phyloP scores from a whole-genome alignment of 2,329 filamentous ascomycete species.

The Paraphoma sp. region DNA sequence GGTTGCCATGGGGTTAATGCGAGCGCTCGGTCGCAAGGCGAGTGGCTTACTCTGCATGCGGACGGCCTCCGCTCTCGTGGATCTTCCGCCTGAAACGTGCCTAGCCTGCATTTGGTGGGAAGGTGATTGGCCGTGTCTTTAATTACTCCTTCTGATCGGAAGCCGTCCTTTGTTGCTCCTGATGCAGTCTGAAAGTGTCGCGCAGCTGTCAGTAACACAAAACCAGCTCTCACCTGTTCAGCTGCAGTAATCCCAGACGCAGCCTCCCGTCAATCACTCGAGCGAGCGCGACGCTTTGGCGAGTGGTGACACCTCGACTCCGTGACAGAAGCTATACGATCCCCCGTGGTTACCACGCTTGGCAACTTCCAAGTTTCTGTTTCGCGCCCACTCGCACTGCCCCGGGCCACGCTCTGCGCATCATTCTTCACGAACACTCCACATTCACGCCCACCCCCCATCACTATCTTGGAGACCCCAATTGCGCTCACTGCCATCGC shows the following conservation, averaged over 20 bases:
- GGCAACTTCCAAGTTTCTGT: conserved; percentile 24
- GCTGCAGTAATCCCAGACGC: background rate
- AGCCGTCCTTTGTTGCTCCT: conserved; percentile 17
- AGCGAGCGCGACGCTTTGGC: conserved; percentile 7
- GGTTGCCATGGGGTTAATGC: background rate
- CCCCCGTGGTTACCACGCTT: conserved; percentile 21
- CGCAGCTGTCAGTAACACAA: conserved; percentile 5
- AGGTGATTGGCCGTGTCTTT: conserved; percentile 17
- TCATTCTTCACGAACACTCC: conserved; percentile 22
- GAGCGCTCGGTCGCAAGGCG: conserved; percentile 12
- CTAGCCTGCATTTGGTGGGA: background rate
- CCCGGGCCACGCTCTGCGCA: conserved; percentile 29
- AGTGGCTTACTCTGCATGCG: conserved; percentile 18
- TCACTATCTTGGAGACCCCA: conserved; percentile 14
- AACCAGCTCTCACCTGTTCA: conserved; percentile 6
- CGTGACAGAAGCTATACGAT: conserved; percentile 13
- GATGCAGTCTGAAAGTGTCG: conserved; percentile 5
- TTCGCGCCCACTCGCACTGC: conserved; percentile 13
- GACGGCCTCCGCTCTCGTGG: conserved; percentile 4
- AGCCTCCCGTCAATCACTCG: background rate
- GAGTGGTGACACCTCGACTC: conserved; percentile 1
- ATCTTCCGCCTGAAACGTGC: conserved; percentile 19
- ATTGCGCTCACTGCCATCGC: conserved; percentile 6
- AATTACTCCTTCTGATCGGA: conserved; percentile 21
- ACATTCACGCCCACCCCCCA: conserved; percentile 11